Percentiles rank a stretch among this genome's conserved stretches.
Conservation (phyloP, 2,329 filamentous ascomycete species). For the Colletotrichum sp. region DNA sequence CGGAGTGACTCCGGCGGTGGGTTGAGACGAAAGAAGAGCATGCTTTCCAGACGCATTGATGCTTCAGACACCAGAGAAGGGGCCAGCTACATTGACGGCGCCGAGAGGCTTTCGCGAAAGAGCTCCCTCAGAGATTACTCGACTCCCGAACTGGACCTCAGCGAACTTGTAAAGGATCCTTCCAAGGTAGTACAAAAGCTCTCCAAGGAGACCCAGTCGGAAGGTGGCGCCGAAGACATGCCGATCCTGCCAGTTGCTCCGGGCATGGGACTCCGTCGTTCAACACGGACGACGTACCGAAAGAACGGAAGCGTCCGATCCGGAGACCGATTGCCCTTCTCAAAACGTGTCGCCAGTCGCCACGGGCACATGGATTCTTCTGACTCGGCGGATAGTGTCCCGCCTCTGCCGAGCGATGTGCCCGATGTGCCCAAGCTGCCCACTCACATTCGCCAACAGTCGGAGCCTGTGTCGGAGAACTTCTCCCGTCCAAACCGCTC, state of each 20-base stretch:
- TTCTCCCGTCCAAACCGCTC: constrained; percentile 64
- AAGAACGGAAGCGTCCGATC: constrained; percentile 83
- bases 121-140: constrained; percentile 64
- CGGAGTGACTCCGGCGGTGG: constrained; percentile 62
- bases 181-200: constrained; percentile 73
- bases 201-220: constrained; percentile 58
- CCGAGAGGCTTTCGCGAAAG: constrained; percentile 78
- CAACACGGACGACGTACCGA: constrained; percentile 89
- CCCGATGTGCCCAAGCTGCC: constrained; percentile 55
- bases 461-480: constrained; percentile 70
- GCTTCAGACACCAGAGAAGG: constrained; percentile 63
- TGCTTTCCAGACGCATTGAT: constrained; percentile 92
- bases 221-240: constrained; percentile 69
- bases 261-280: constrained; percentile 82
- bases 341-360: constrained; percentile 71
- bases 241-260: constrained; percentile 83
- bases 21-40: constrained; percentile 88
- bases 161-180: constrained; percentile 83
- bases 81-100: constrained; percentile 80
- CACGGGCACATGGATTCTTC: constrained; percentile 55
- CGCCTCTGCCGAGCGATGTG: constrained; percentile 44
- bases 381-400: constrained; percentile 40
- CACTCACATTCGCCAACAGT: constrained; percentile 67
- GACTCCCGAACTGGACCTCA: constrained; percentile 70
- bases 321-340: constrained; percentile 76